A percentile compares a stretch with the other conserved stretches of the same genome.
phyloP scores from a whole-genome alignment of 306 rosid genomes.

The Albizia julibrissin region DNA sequence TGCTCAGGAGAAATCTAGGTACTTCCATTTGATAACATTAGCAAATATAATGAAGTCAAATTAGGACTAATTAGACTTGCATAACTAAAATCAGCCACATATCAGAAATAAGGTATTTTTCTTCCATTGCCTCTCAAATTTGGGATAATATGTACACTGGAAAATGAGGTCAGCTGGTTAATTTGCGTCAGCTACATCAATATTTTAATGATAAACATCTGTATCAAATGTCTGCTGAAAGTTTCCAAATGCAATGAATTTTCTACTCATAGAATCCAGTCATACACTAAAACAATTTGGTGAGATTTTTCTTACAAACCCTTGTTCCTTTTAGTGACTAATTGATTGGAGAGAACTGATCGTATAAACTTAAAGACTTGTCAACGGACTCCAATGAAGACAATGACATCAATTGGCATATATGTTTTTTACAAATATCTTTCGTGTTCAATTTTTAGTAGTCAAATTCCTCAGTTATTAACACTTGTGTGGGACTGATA shows the following conservation, averaged over 20 bases:
- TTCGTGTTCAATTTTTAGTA: neutral
- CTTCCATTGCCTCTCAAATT: neutral
- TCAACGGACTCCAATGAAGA: neutral
- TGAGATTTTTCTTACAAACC: neutral
- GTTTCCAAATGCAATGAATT: neutral
- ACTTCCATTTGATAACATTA: neutral
- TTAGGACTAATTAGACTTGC: neutral
- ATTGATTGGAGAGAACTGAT: neutral
- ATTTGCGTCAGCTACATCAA: neutral
- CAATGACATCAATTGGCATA: neutral
- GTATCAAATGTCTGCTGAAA: neutral
- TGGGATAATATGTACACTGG: neutral
- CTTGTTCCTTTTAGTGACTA: neutral
- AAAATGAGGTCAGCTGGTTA: neutral
- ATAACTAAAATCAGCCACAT: neutral
- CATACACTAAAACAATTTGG: neutral
- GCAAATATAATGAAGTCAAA: slow-evolving; percentile 11
- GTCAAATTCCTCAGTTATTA: neutral
- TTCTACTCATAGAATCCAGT: neutral
- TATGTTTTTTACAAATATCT: neutral
- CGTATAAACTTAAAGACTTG: neutral
- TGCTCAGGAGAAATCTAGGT: slow-evolving; percentile 86
- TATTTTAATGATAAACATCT: neutral
- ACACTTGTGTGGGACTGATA: neutral
- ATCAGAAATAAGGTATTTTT: neutral